These are phyloP conservation scores for Backusella morwellensis DNA, from an alignment of 192 early-diverging fungal genomes.

Conservation along the genomic window DNA sequence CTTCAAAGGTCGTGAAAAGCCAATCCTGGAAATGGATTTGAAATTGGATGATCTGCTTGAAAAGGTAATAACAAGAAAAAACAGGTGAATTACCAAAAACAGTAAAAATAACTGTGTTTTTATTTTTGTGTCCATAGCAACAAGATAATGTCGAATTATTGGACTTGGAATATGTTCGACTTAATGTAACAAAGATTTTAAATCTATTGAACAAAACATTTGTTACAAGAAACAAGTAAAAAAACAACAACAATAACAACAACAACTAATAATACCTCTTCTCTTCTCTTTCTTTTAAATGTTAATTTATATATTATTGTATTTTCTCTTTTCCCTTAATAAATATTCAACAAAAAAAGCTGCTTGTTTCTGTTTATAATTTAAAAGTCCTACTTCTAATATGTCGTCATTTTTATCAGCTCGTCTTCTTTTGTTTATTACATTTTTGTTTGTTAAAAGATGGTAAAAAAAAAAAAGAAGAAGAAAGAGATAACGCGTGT, in stretches of 20 bases:
- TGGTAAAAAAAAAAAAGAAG: neutral
- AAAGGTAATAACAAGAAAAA: slow-evolving; percentile 45
- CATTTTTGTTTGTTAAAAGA: neutral
- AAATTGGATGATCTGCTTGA: slow-evolving; percentile 82
- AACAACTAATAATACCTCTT: neutral
- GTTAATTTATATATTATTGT: neutral
- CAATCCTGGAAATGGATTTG: slow-evolving; percentile 95
- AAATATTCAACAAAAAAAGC: neutral
- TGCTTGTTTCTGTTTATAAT: too few species aligned
- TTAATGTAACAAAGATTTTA: slow-evolving; percentile 82
- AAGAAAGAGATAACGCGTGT: neutral
- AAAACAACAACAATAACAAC: neutral
- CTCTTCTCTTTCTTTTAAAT: neutral
- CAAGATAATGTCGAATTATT: slow-evolving; percentile 83
- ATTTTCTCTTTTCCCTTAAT: neutral
- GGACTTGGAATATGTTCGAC: slow-evolving; percentile 91
- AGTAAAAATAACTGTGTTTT: neutral
- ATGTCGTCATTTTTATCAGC: neutral
- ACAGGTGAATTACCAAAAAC: neutral
- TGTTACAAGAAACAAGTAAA: slow-evolving; percentile 51
- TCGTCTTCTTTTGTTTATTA: neutral
- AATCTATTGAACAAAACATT: slow-evolving; percentile 84
- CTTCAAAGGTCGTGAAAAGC: slow-evolving; percentile 86
- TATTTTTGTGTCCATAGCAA: slow-evolving; percentile 61
- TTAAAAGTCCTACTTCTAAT: too few species aligned